phyloP scores from a whole-genome alignment of 164 flowering plant species.

The Sedum album region DNA sequence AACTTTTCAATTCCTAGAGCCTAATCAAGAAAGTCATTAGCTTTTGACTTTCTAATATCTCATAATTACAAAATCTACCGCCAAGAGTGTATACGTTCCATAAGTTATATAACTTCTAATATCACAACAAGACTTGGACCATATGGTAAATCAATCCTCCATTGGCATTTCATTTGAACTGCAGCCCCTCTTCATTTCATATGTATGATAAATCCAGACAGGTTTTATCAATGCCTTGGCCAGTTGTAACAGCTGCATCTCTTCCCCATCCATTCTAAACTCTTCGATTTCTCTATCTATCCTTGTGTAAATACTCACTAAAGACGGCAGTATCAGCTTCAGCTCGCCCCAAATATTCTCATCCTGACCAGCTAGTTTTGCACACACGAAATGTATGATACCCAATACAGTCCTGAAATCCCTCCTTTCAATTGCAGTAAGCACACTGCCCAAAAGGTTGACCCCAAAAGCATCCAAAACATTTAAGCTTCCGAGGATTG shows the following conservation, averaged over 20 bases:
- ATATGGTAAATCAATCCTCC: not conserved
- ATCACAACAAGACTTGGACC: too few relatives aligned
- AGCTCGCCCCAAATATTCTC: constrained; percentile 42
- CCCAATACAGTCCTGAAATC: constrained; percentile 54
- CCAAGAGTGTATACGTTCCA: too few relatives aligned
- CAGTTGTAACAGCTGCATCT: constrained; percentile 19
- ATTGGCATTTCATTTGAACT: not conserved
- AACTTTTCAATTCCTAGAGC: too few relatives aligned
- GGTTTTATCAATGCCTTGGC: constrained; percentile 64
- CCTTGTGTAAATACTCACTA: constrained; percentile 33
- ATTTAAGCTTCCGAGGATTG: constrained; percentile 29
- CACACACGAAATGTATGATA: constrained; percentile 53
- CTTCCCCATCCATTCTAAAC: constrained; percentile 20
- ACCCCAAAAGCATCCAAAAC: constrained; percentile 61
- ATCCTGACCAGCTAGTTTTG: constrained; percentile 38
- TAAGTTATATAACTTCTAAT: too few relatives aligned
- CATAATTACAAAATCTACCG: too few relatives aligned
- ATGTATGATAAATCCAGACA: constrained; percentile 35
- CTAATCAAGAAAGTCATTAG: too few relatives aligned
- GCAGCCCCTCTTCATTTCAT: constrained; percentile 20
- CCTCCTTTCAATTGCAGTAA: constrained; percentile 36
- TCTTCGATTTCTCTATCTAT: constrained; percentile 38
- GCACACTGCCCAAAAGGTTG: constrained; percentile 28
- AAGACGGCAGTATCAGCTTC: constrained; percentile 39
- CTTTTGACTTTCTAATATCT: too few relatives aligned